Conservation (phyloP, 2,329 filamentous ascomycete species). For the Clonostachys sp. region DNA sequence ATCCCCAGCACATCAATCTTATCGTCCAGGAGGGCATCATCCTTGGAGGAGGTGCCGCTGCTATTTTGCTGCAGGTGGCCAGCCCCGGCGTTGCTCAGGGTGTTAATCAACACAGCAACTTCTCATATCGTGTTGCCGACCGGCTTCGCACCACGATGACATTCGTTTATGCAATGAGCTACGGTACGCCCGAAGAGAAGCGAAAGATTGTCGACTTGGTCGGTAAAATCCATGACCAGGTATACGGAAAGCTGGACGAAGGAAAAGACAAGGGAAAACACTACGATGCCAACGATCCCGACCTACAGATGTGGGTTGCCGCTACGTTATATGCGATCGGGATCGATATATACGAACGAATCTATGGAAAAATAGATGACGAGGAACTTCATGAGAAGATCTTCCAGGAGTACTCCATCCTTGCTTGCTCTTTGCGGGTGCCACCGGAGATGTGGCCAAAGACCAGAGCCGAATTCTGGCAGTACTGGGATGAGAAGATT, state of each 20-base stretch:
- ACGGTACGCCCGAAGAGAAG: constrained; percentile 21
- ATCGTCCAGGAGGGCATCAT: constrained; percentile 26
- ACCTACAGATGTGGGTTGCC: constrained; percentile 27
- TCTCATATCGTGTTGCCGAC: constrained; percentile 22
- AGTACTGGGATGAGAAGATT: constrained; percentile 27
- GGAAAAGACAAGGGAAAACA: constrained; percentile 7
- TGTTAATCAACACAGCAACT: constrained; percentile 29
- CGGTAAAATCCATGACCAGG: constrained; percentile 18
- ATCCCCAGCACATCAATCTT: constrained; percentile 17
- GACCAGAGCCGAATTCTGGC: constrained; percentile 21
- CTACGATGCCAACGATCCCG: constrained; percentile 22
- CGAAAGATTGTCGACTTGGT: constrained; percentile 21
- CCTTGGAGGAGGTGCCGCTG: constrained; percentile 24
- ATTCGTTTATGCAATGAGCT: constrained; percentile 27
- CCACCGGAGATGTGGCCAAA: constrained; percentile 25
- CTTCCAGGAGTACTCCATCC: constrained; percentile 14
- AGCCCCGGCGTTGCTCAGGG: constrained; percentile 25
- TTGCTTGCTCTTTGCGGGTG: constrained; percentile 13
- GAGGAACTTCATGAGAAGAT: constrained; percentile 13
- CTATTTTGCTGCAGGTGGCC: constrained; percentile 27
- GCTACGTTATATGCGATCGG: constrained; percentile 25
- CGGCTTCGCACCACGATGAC: constrained; percentile 28
- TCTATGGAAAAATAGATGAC: constrained; percentile 19
- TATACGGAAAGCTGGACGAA: constrained; percentile 15
- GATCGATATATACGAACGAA: constrained; percentile 20